Evolutionary conservation across 1,284 basidiomycete species (phyloP), one percentile per base, ranked within the genome.

Genomic region (Sanguinoderma infundibulare): DNA sequence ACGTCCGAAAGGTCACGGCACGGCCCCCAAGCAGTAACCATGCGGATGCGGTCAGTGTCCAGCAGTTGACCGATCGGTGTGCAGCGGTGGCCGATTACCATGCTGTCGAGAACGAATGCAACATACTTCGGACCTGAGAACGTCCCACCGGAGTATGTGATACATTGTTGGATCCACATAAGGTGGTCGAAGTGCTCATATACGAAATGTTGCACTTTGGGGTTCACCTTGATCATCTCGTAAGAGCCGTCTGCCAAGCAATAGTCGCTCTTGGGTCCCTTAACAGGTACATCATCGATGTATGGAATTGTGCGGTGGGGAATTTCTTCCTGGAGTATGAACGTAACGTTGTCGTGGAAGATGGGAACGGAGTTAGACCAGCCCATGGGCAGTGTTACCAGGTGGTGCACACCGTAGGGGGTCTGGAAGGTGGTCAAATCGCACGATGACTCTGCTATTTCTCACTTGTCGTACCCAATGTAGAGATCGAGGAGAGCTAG

Each of bases 361-460:
- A 78, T 75, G 0, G 73, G 73, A 0, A 77, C 73, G 0, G 74
- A 79, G 53, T 80, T 79, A 0, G 77, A 78, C 72, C 72, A 81
- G 0, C 79, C 79, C 76, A 77, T 78, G 0, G 77, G 78, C 0
- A 80, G 58, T 0, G 64, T 70, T 0, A 60, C 64, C 0, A 78
- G 68, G 17, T 67, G 66, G 17, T 67, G 55, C 4, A 67, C 66
- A 12, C 73, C 70, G 47, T 60, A 56, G 3, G 39, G 61, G 53
- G 60, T 69, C 65, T 63, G 53, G 51, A 60, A 69, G 0, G 69
- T 67, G 0, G 69, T 74, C n/a, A 69, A 55, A 50, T 79, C 75
- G 2, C 74, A 14, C 49, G 0, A 74, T 77, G 1, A 28, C 26
- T 61, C 44, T 0, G 63, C 70, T 1, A 80, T 57, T 2, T 55